Evolutionary conservation across 2,329 filamentous ascomycete genomes (phyloP), one percentile per base, ranked within the genome.

Genomic region (Curvularia hawaiiensis): DNA sequence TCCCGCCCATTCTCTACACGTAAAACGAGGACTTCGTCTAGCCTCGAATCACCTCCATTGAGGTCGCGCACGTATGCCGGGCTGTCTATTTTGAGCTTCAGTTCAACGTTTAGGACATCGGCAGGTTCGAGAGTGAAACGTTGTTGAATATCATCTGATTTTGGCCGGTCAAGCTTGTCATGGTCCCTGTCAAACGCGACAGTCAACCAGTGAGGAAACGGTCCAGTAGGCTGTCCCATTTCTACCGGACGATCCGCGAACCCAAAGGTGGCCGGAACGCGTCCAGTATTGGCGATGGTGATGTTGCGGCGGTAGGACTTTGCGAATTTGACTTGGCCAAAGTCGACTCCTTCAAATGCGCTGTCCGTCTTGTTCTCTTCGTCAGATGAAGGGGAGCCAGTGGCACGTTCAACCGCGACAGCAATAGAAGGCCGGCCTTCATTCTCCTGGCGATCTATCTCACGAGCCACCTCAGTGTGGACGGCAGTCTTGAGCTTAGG

Each of bases 281-380:
- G 84, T 2, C 95, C 90, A 0, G 95, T 99, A 67, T 99, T 99
- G 26, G 95, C 95, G 54, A 99, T 86, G 0, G 93, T 98, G 43
- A 98, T 74, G 3, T 82, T 85, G 4, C 88, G 84, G 9, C 81
- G 83, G 64, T 89, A 86, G 8, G 82, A 84, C 58, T 89, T 84
- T 39, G 89, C 81, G 68, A 90, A 96, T 3, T 83, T 80, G 2
- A 97, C 80, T 3, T 88, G 80, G 0, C 92, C 93, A 73, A 98
- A 95, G 68, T 94, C 86, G 0, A 98, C 84, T 1, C 86, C 85
- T 66, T 88, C 80, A 56, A 71, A 75, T 38, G 65, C 61, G 51
- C 64, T 71, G 26, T 79, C 77, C 20, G 76, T 78, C n/a, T 65
- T 76, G 50, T 71, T 62, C 18, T 58, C 52, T 5, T 67, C 66